Conservation (phyloP, 805 yeast genomes). For the Zygosaccharomyces lentus region DNA sequence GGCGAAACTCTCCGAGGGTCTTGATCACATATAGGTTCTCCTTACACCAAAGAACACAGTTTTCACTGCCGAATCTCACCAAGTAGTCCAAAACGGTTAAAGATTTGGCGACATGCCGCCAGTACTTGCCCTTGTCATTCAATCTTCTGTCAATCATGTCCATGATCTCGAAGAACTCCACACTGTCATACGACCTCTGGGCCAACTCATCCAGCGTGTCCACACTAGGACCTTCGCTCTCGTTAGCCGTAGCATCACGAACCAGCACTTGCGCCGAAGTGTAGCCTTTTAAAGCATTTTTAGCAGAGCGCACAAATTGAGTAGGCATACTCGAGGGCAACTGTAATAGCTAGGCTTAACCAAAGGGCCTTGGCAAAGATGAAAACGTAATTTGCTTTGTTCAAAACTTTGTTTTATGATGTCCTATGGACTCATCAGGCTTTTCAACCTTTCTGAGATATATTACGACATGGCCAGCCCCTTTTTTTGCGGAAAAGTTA, state of each 20-base stretch:
- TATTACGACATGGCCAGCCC: conserved; percentile 5
- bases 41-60: conserved; percentile 85
- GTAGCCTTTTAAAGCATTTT: conserved; percentile 75
- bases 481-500: conserved; percentile 1
- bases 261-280: conserved; percentile 82
- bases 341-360: not conserved
- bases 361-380: not conserved
- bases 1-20: conserved; percentile 84
- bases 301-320: conserved; percentile 71
- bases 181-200: conserved; percentile 60
- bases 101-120: conserved; percentile 93
- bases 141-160: conserved; percentile 88
- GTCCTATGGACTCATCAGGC: not conserved
- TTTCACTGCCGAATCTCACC: conserved; percentile 79
- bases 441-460: conserved; percentile 1
- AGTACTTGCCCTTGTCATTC: conserved; percentile 92
- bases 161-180: conserved; percentile 82
- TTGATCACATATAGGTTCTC: conserved; percentile 85
- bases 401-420: not conserved
- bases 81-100: conserved; percentile 80
- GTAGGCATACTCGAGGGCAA: conserved; percentile 53
- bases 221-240: conserved; percentile 75
- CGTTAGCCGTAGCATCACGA: conserved; percentile 88
- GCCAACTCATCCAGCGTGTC: conserved; percentile 82
- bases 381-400: not conserved